Percentiles rank a stretch among this genome's conserved stretches.
phyloP scores from a whole-genome alignment of 106 monocot species.

The Agapanthus africanus region DNA sequence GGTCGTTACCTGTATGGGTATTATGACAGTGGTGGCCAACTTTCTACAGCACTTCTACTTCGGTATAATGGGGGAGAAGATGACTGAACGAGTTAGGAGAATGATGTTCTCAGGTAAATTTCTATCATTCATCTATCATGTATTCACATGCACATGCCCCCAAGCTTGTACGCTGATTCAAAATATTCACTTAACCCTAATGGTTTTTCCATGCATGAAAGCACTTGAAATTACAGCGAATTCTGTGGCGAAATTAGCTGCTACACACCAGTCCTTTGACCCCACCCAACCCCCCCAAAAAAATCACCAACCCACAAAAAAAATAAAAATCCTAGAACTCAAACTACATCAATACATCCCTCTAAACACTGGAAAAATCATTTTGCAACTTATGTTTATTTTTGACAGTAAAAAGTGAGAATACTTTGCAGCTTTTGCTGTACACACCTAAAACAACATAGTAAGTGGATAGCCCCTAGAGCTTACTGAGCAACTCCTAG shows the following conservation, averaged over 20 bases:
- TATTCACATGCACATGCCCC: neutral
- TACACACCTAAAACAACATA: neutral
- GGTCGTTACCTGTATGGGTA: slow-evolving; percentile 80
- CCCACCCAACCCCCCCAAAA: no score
- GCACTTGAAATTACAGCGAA: neutral
- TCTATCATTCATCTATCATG: neutral
- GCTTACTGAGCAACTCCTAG: neutral
- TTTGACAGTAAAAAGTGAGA: no score
- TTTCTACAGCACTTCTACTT: slow-evolving; percentile 99
- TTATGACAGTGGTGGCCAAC: slow-evolving; percentile 90
- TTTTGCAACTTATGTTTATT: no score
- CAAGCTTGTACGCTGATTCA: neutral
- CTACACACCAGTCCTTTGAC: neutral
- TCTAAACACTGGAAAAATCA: neutral
- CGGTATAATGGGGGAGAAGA: slow-evolving; percentile 99
- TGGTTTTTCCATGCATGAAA: neutral
- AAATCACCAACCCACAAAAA: no score
- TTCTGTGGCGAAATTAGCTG: neutral
- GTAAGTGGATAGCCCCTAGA: neutral
- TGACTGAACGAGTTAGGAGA: slow-evolving; percentile 92
- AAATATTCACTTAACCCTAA: neutral
- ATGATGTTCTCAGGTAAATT: slow-evolving; percentile 98
- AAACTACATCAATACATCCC: no score
- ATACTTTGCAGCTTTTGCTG: neutral
- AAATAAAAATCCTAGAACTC: no score